Evolutionary conservation across 108 stramenopile species (phyloP), one percentile per base, ranked within the genome.

Genomic region (Nannochloropsis salina): DNA sequence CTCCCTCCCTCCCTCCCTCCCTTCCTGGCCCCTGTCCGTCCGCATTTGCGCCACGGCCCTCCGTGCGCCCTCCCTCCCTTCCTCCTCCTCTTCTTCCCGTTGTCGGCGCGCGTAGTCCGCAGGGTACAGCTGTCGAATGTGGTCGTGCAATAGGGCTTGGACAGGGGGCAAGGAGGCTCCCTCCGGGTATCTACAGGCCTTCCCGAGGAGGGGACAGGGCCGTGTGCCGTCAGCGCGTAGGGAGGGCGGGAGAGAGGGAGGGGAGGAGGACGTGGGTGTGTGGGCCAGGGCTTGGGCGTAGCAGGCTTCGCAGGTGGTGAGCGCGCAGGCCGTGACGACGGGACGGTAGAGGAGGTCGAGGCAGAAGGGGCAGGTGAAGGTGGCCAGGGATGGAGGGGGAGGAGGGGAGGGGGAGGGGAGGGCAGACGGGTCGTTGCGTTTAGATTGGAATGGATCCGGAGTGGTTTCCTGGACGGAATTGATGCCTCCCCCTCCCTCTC

Each of bases 211-310:
- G 47, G 10, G 12, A 51, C 10, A 12, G 12, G 12, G 97, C 96
- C 92, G 94, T 93, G n/a, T 96, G 96, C 87, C 86, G 96, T 85
- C 94, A 95, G 31, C 94, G 93, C 9, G 81, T 90, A 12, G 92
- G 94, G 83, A 11, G 12, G 10, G 47, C 47, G 47, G 47, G 12
- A 80, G 96, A 86, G 83, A 91, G 51, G 95, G 94, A 93, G 92
- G 96, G 42, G 96, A 96, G 45, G 94, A 95, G 85, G 96, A 96
- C 84, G 97, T 96, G 9, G 96, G 96, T 88, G 95, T 96, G 9
- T 96, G 96, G 2, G 96, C 96, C 86, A 92, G 96, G 88, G 97
- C 96, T 89, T 92, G 96, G 86, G 94, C 95, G 4, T 94, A 92
- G 42, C 87, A 87, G 87, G 95, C 96, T 9, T 94, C 96, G 6